These are phyloP conservation scores for Hibiscus tridactylites DNA, from an alignment of 345 rosid genomes.

Conservation along the genomic window DNA sequence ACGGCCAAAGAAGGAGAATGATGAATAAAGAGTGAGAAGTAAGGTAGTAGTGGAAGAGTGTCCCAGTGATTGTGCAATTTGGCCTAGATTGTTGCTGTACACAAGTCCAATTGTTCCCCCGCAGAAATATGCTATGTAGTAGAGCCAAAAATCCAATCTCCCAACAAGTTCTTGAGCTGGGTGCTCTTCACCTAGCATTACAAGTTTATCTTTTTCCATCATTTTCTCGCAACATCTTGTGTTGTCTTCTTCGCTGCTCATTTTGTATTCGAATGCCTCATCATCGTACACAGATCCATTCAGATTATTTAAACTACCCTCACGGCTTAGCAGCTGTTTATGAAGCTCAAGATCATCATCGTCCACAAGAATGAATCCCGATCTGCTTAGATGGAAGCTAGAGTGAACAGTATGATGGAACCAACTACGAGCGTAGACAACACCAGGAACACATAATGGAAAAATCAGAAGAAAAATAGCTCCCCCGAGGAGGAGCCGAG, in stretches of 20 bases:
- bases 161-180: conserved; percentile 40
- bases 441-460: conserved; percentile 72
- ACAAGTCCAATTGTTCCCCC: conserved; percentile 97
- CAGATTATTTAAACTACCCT: conserved; percentile 24
- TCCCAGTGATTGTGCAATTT: conserved; percentile 84
- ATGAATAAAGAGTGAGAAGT: conserved; percentile 76
- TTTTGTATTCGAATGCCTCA: conserved; percentile 13
- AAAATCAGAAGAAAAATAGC: conserved; percentile 62
- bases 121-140: conserved; percentile 71
- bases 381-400: conserved; percentile 48
- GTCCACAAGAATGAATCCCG: conserved; percentile 70
- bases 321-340: conserved; percentile 49
- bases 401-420: conserved; percentile 48
- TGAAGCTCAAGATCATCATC: conserved; percentile 87
- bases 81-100: conserved; percentile 90
- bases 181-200: conserved; percentile 75
- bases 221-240: conserved; percentile 42
- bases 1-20: conserved; percentile 97
- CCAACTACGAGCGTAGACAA: conserved; percentile 74
- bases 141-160: conserved; percentile 86
- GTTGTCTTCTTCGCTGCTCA: conserved; percentile 6
- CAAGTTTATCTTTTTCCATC: conserved; percentile 47
- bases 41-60: conserved; percentile 45
- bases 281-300: not conserved
- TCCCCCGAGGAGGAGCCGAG: conserved; percentile 60